These are phyloP conservation scores for Podila horticola DNA, from an alignment of 192 early-diverging fungal genomes.

Conservation along the genomic window DNA sequence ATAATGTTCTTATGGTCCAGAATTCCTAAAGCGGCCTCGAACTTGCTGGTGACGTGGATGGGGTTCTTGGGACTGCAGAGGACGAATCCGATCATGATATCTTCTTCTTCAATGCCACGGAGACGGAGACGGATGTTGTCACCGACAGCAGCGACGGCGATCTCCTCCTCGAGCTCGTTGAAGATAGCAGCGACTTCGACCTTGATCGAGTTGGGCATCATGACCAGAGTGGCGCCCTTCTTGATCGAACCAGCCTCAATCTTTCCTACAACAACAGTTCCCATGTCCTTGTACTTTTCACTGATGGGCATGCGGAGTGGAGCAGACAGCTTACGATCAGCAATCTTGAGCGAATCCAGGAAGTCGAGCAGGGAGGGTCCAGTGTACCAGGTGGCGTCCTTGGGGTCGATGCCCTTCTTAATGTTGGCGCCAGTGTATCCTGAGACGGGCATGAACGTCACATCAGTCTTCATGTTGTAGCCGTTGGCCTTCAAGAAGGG, in stretches of 20 bases:
- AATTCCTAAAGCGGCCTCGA: slow-evolving; percentile 91
- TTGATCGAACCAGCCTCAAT: slow-evolving; percentile 93
- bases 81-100: slow-evolving; percentile 88
- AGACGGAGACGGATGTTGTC: slow-evolving; percentile 95
- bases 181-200: slow-evolving; percentile 87
- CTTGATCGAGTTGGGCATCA: slow-evolving; percentile 94
- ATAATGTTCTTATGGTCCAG: slow-evolving; percentile 97
- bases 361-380: slow-evolving; percentile 92
- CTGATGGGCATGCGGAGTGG: slow-evolving; percentile 95
- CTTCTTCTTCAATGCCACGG: slow-evolving; percentile 94
- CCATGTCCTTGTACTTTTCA: slow-evolving; percentile 99
- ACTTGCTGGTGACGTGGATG: slow-evolving; percentile 79
- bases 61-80: slow-evolving; percentile 82
- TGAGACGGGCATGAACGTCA: slow-evolving; percentile 93
- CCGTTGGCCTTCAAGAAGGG: slow-evolving; percentile 94
- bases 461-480: slow-evolving; percentile 84
- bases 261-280: slow-evolving; percentile 95
- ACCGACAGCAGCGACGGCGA: slow-evolving; percentile 78
- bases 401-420: slow-evolving; percentile 79
- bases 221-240: slow-evolving; percentile 85
- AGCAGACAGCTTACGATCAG: slow-evolving; percentile 88
- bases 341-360: slow-evolving; percentile 83
- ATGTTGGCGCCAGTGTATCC: slow-evolving; percentile 97
- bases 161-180: slow-evolving; percentile 85
- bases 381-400: slow-evolving; percentile 76